Evolutionary conservation across 257 asterid species (phyloP).

Genomic region (Paraleonurus japonicus): DNA sequence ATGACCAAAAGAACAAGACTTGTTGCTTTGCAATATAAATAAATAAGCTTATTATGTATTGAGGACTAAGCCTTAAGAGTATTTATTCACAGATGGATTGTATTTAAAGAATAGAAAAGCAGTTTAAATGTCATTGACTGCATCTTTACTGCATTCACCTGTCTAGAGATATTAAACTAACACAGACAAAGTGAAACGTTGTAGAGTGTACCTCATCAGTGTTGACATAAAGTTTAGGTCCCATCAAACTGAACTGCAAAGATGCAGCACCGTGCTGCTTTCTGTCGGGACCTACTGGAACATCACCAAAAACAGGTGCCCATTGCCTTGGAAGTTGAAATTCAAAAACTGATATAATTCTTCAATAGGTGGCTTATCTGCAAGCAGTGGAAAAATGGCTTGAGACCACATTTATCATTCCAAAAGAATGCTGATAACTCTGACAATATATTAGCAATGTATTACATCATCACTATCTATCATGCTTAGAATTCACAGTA

Average conservation of each 20-base stretch:
- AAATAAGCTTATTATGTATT: background rate
- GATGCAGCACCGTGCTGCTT: constrained; percentile 67
- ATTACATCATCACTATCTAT: background rate
- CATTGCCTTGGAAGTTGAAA: constrained; percentile 80
- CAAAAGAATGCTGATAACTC: constrained; percentile 4
- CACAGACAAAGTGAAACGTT: background rate
- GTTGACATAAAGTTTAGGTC: constrained; percentile 76
- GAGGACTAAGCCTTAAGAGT: background rate
- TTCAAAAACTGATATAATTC: constrained; percentile 73
- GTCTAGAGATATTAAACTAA: constrained; percentile 3
- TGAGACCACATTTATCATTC: constrained; percentile 6
- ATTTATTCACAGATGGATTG: constrained; percentile 3
- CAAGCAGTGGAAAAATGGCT: constrained; percentile 25
- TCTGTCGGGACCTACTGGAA: constrained; percentile 70
- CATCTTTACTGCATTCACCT: constrained; percentile 12
- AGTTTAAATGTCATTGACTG: background rate
- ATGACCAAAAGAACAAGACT: background rate
- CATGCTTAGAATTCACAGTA: background rate
- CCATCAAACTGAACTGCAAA: constrained; percentile 78
- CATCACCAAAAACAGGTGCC: constrained; percentile 84
- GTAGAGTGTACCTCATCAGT: constrained; percentile 49
- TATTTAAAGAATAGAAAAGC: constrained; percentile 2
- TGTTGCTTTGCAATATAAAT: background rate
- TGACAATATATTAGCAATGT: background rate
- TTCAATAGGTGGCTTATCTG: constrained; percentile 83